Evolutionary conservation across 202 grass and related monocot genomes (phyloP).

Genomic region (Panicum virgatum): DNA sequence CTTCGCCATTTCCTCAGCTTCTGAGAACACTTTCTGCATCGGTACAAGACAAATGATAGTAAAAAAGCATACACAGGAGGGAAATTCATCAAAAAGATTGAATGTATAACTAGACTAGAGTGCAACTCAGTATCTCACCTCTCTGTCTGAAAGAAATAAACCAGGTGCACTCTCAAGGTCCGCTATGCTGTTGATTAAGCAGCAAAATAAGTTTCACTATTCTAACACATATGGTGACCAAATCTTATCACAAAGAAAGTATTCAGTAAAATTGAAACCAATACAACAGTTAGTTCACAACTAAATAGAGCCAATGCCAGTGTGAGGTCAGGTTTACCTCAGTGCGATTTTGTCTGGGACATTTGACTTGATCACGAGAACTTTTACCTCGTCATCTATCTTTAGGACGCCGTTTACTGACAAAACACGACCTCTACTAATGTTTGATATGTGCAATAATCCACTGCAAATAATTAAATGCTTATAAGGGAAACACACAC

Average conservation of each 20-base stretch:
- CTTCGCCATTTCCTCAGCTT: constrained; percentile 71
- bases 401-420: constrained; percentile 72
- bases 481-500: constrained; percentile 13
- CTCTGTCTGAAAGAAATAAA: constrained; percentile 76
- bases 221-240: not conserved
- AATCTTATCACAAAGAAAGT: constrained; percentile 16
- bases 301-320: not conserved
- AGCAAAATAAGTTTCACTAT: constrained; percentile 40
- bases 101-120: constrained; percentile 10
- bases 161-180: constrained; percentile 81
- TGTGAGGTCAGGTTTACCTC: constrained; percentile 45
- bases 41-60: constrained; percentile 5
- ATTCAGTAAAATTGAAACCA: constrained; percentile 21
- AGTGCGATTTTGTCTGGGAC: constrained; percentile 82
- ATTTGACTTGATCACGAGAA: constrained; percentile 84
- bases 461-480: constrained; percentile 59
- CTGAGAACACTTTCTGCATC: constrained; percentile 75
- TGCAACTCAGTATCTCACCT: constrained; percentile 49
- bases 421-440: constrained; percentile 50
- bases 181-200: constrained; percentile 64
- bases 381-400: constrained; percentile 78
- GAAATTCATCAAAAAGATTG: not conserved
- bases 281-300: not conserved
- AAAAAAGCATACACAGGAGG: constrained; percentile 14
- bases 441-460: constrained; percentile 86